phyloP scores from a whole-genome alignment of 139 green algal genomes.

The Cymbomonas tetramitiformis region DNA sequence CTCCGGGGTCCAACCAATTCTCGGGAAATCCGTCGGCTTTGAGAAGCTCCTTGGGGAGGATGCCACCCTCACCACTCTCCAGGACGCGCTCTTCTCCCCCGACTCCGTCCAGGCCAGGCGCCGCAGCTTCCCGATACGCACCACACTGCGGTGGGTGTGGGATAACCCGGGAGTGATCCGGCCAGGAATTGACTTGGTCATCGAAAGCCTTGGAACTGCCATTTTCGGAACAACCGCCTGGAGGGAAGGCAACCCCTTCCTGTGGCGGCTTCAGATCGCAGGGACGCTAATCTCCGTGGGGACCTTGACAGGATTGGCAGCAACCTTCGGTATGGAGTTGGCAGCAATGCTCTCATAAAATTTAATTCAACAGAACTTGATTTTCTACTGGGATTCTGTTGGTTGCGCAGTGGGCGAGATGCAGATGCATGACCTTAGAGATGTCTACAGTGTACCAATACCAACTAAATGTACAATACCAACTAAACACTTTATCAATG shows the following conservation, averaged over 20 bases:
- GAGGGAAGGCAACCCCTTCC: conserved; percentile 7
- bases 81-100: neutral
- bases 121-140: neutral
- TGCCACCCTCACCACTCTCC: neutral
- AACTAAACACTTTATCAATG: too few relatives aligned
- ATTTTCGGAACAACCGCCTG: neutral
- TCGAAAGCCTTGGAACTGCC: conserved; percentile 3
- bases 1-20: conserved; percentile 3
- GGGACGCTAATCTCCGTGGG: too few relatives aligned
- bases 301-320: too few relatives aligned
- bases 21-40: neutral
- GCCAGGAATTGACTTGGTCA: conserved; percentile 1
- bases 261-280: too few relatives aligned
- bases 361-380: too few relatives aligned
- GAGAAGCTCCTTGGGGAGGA: neutral
- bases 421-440: too few relatives aligned
- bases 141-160: neutral
- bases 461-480: too few relatives aligned
- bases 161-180: conserved; percentile 7
- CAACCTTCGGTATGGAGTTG: too few relatives aligned
- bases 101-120: neutral
- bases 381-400: too few relatives aligned
- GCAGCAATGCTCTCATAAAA: too few relatives aligned
- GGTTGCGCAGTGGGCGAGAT: too few relatives aligned
- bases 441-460: too few relatives aligned